A percentile compares a stretch with the other conserved stretches of the same genome.
phyloP scores from a whole-genome alignment of 352 stramenopile genomes.

The Phytopythium chamaehyphon region DNA sequence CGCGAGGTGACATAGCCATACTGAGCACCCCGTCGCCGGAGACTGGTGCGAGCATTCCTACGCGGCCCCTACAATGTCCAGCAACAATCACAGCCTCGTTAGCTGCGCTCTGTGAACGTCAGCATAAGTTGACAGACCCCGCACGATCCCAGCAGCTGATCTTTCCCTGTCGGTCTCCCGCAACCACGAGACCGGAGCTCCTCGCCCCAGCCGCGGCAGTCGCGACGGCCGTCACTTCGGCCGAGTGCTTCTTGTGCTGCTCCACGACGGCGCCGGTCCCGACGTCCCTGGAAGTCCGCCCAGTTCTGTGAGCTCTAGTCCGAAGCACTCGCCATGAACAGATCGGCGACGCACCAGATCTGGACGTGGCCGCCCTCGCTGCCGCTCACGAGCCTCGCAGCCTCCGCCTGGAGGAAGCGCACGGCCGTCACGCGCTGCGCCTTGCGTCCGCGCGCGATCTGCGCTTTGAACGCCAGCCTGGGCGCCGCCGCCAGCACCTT shows the following conservation, averaged over 20 bases:
- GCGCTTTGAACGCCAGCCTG: slow-evolving; percentile 34
- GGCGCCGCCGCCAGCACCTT: background rate
- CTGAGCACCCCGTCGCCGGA: slow-evolving; percentile 49
- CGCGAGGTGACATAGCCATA: slow-evolving; percentile 46
- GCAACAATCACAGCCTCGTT: slow-evolving; percentile 2
- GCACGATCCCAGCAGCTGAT: slow-evolving; percentile 59
- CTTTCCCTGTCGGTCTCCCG: slow-evolving; percentile 53
- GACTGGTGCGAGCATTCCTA: slow-evolving; percentile 42
- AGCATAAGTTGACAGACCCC: slow-evolving; percentile 14
- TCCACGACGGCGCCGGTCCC: slow-evolving; percentile 36
- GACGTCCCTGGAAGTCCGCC: slow-evolving; percentile 38
- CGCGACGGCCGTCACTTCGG: slow-evolving; percentile 46
- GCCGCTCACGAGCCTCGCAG: slow-evolving; percentile 40
- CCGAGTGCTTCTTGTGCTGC: slow-evolving; percentile 63
- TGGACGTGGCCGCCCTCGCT: slow-evolving; percentile 72
- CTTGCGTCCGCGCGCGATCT: slow-evolving; percentile 48
- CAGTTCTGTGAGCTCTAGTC: background rate
- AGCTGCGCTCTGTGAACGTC: background rate
- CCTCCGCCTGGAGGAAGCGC: slow-evolving; percentile 28
- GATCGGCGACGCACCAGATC: slow-evolving; percentile 44
- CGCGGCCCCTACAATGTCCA: slow-evolving; percentile 22
- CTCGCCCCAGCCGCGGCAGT: slow-evolving; percentile 10
- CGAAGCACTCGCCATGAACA: background rate
- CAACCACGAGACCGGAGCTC: slow-evolving; percentile 46
- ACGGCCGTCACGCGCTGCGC: slow-evolving; percentile 62